Evolutionary conservation across 192 early-diverging fungal genomes (phyloP).

Genomic region (Gryganskiella cystojenkinii): DNA sequence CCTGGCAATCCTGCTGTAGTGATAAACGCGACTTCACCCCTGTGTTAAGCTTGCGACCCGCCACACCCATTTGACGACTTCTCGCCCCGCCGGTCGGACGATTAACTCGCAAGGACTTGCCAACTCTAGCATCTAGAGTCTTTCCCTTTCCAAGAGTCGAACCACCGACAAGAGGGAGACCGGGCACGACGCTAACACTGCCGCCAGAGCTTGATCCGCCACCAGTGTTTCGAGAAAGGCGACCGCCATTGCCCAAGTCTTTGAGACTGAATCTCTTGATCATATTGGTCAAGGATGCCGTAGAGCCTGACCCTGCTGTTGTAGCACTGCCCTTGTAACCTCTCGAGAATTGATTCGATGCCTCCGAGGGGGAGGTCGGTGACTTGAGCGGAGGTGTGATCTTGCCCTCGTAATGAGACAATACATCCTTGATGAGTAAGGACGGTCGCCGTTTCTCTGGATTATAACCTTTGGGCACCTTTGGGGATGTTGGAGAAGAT

Average conservation of each 20-base stretch:
- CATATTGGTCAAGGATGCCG: constrained; percentile 23
- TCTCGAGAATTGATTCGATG: constrained; percentile 5
- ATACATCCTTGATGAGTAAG: constrained; percentile 37
- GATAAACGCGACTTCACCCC: constrained; percentile 26
- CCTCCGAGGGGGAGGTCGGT: constrained; percentile 23
- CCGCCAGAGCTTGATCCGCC: constrained; percentile 6
- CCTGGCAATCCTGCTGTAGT: constrained; percentile 38
- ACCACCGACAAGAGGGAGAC: constrained; percentile 20
- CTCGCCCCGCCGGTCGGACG: constrained; percentile 22
- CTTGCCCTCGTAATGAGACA: constrained; percentile 32
- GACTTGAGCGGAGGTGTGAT: constrained; percentile 42
- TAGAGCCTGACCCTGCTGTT: neutral
- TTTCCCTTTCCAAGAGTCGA: constrained; percentile 19
- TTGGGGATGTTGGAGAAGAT: constrained; percentile 21
- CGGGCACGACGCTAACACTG: neutral
- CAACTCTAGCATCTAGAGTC: constrained; percentile 15
- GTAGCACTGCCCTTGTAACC: neutral
- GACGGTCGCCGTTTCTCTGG: constrained; percentile 29
- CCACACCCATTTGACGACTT: constrained; percentile 5
- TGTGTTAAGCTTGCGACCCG: constrained; percentile 18
- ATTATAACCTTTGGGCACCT: neutral
- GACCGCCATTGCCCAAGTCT: constrained; percentile 11
- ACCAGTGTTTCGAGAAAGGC: constrained; percentile 9
- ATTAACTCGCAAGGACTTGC: constrained; percentile 22
- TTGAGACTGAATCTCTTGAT: constrained; percentile 39